Evolutionary conservation across 2,329 filamentous ascomycete species (phyloP).

Genomic region (Phialocephala sp.): DNA sequence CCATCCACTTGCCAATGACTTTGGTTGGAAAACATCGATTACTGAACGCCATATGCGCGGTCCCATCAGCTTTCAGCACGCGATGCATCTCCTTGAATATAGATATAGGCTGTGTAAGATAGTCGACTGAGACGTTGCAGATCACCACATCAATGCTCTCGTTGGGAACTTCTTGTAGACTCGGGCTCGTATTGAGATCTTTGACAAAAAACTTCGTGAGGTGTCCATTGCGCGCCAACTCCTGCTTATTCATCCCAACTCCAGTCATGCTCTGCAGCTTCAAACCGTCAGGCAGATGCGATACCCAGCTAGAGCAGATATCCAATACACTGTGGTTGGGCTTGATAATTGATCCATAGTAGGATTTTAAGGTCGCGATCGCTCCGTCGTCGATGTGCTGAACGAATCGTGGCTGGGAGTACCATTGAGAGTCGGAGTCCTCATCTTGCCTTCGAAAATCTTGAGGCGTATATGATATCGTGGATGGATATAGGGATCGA

Average conservation of each 20-base stretch:
- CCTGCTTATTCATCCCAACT: slow-evolving; percentile 53
- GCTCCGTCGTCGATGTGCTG: slow-evolving; percentile 59
- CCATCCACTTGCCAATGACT: slow-evolving; percentile 54
- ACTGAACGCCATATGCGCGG: slow-evolving; percentile 55
- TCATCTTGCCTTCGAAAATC: slow-evolving; percentile 35
- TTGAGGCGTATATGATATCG: slow-evolving; percentile 26
- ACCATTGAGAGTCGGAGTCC: slow-evolving; percentile 34
- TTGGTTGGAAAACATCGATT: slow-evolving; percentile 61
- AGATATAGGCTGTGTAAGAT: slow-evolving; percentile 52
- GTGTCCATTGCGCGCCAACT: slow-evolving; percentile 50
- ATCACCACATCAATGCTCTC: slow-evolving; percentile 51
- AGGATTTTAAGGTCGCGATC: slow-evolving; percentile 49
- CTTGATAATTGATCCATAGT: slow-evolving; percentile 53
- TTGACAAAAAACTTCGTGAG: slow-evolving; percentile 44
- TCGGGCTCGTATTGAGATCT: slow-evolving; percentile 50
- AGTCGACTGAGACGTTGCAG: slow-evolving; percentile 58
- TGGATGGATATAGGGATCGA: slow-evolving; percentile 33
- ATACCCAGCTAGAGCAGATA: slow-evolving; percentile 57
- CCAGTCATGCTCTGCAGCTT: slow-evolving; percentile 47
- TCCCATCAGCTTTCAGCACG: slow-evolving; percentile 49
- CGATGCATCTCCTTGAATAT: slow-evolving; percentile 50
- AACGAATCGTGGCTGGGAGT: slow-evolving; percentile 52
- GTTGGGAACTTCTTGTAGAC: slow-evolving; percentile 29
- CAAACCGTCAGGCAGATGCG: slow-evolving; percentile 40
- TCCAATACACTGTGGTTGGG: slow-evolving; percentile 51